Conservation (phyloP, 345 rosid species). For the Dimocarpus longan region DNA sequence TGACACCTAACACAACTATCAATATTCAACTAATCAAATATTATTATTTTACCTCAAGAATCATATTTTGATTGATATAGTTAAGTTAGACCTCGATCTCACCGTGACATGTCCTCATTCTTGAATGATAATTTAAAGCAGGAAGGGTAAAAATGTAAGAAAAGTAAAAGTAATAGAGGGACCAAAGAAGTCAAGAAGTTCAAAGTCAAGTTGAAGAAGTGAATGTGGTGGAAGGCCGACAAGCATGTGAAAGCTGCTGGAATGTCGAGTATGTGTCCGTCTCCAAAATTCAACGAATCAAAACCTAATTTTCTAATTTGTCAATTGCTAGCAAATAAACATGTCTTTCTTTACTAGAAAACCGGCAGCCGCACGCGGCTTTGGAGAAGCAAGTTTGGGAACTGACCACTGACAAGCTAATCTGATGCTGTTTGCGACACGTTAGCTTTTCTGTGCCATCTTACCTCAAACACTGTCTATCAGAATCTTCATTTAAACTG, state of each 20-base stretch:
- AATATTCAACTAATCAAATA: too few relatives aligned
- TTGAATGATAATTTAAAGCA: too few relatives aligned
- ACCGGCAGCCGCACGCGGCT: constrained; percentile 25
- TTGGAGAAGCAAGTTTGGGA: neutral
- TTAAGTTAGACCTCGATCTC: too few relatives aligned
- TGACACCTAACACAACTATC: too few relatives aligned
- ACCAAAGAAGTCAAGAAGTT: neutral
- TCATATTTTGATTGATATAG: too few relatives aligned
- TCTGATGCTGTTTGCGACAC: neutral
- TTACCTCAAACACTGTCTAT: too few relatives aligned
- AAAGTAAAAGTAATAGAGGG: neutral
- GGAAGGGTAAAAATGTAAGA: neutral
- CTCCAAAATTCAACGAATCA: neutral
- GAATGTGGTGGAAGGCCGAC: constrained; percentile 18
- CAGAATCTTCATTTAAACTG: too few relatives aligned
- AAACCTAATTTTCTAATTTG: neutral
- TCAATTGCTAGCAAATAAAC: too few relatives aligned
- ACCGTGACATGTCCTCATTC: too few relatives aligned
- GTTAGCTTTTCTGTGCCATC: neutral
- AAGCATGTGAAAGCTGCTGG: constrained; percentile 25
- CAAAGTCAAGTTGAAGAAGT: constrained; percentile 8
- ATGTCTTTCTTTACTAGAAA: neutral
- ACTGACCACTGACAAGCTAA: neutral
- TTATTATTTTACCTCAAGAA: too few relatives aligned
- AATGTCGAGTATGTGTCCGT: constrained; percentile 29